Evolutionary conservation across 768 basidiomycete species (phyloP).

Genomic region (Dioszegia hungarica): DNA sequence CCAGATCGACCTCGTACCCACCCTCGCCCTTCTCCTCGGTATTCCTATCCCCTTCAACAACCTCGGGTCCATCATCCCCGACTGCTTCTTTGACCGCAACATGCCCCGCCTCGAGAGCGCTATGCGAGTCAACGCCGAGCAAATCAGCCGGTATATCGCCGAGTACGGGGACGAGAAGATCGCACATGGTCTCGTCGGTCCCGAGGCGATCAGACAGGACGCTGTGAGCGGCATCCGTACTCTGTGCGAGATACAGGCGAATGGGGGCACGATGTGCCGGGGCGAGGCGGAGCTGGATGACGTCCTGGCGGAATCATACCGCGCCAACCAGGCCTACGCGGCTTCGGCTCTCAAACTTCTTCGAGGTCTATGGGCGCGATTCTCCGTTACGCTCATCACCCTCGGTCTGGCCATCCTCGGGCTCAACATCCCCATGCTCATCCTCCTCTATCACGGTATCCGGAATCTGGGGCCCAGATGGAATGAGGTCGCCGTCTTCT

Average conservation of each 20-base stretch:
- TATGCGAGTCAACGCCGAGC: constrained; percentile 64
- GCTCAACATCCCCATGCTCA: constrained; percentile 57
- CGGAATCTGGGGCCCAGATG: constrained; percentile 47
- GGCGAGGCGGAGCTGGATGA: constrained; percentile 20
- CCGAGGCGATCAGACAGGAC: not conserved
- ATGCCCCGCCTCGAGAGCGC: constrained; percentile 55
- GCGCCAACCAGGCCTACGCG: constrained; percentile 54
- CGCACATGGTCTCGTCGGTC: constrained; percentile 55
- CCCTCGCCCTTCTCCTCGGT: constrained; percentile 81
- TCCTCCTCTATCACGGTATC: constrained; percentile 58
- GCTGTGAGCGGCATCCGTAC: not conserved
- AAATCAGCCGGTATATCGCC: constrained; percentile 70
- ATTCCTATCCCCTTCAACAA: constrained; percentile 94
- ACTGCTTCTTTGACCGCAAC: constrained; percentile 61
- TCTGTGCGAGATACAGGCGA: no score
- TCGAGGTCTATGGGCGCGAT: constrained; percentile 89
- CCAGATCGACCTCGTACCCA: constrained; percentile 90
- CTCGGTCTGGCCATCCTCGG: constrained; percentile 65
- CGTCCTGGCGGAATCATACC: constrained; percentile 23
- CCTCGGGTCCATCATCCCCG: constrained; percentile 84
- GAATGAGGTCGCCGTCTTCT: constrained; percentile 48
- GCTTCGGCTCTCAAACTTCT: constrained; percentile 64
- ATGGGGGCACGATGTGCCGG: constrained; percentile 55
- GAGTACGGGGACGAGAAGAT: constrained; percentile 70
- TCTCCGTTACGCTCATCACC: constrained; percentile 71